These are phyloP conservation scores for Nemania bipapillata DNA, from an alignment of 2,329 filamentous ascomycete genomes.

Conservation along the genomic window DNA sequence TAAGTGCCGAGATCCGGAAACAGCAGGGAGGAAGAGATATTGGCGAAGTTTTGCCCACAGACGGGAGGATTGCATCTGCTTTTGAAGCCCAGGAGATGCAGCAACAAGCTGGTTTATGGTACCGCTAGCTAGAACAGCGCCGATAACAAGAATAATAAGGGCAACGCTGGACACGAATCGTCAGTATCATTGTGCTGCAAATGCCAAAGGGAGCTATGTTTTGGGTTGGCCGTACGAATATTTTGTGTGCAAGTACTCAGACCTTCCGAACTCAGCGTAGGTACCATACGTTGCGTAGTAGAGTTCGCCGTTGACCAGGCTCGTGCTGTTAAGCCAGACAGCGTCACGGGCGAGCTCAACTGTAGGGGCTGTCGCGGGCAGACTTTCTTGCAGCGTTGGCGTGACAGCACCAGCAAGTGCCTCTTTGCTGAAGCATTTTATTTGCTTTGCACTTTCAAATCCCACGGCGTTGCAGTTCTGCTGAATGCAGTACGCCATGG, in stretches of 20 bases:
- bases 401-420: conserved; percentile 36
- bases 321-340: conserved; percentile 48
- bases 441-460: conserved; percentile 40
- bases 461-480: conserved; percentile 32
- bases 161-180: conserved; percentile 25
- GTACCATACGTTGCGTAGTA: conserved; percentile 46
- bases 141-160: conserved; percentile 39
- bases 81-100: conserved; percentile 31
- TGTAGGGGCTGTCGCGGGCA: conserved; percentile 39
- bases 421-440: conserved; percentile 45
- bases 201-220: background rate
- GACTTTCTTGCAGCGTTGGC: conserved; percentile 43
- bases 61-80: conserved; percentile 25
- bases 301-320: conserved; percentile 46
- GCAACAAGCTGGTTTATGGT: conserved; percentile 32
- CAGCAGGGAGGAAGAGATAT: conserved; percentile 31
- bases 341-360: conserved; percentile 42
- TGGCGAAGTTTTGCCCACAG: conserved; percentile 31
- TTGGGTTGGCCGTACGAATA: conserved; percentile 46
- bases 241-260: conserved; percentile 47
- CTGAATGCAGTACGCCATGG: conserved; percentile 41
- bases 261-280: conserved; percentile 45
- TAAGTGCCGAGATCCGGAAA: conserved; percentile 31
- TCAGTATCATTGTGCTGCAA: background rate
- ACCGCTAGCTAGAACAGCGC: conserved; percentile 32